A percentile compares a stretch with the other conserved stretches of the same genome.
phyloP scores from a whole-genome alignment of 257 asterid genomes.

The Capsicum pubescens region DNA sequence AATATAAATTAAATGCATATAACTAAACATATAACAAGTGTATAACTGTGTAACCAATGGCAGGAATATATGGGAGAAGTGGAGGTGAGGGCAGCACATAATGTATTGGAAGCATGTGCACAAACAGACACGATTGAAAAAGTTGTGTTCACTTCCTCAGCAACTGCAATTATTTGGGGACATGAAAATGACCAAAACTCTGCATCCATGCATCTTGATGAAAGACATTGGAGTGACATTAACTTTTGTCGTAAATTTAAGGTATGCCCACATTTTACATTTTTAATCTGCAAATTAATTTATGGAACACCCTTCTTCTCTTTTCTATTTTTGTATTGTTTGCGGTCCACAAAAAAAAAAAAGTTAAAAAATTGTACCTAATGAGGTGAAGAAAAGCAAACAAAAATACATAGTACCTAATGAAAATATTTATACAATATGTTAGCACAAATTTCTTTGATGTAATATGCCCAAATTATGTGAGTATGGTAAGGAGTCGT shows the following conservation, averaged over 20 bases:
- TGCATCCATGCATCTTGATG: conserved; percentile 52
- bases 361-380: background rate
- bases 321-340: background rate
- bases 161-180: conserved; percentile 78
- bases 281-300: background rate
- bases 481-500: no score
- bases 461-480: background rate
- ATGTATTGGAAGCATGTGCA: conserved; percentile 95
- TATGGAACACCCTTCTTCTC: background rate
- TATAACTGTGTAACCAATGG: no score
- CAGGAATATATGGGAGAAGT: conserved; percentile 83
- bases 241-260: conserved; percentile 72
- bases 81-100: conserved; percentile 95
- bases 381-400: no score
- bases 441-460: background rate
- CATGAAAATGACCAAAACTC: conserved; percentile 28
- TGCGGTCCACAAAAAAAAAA: no score
- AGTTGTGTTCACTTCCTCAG: conserved; percentile 86
- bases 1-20: no score
- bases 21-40: background rate
- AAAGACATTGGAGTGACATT: conserved; percentile 83
- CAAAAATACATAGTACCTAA: no score
- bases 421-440: background rate
- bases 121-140: conserved; percentile 81
- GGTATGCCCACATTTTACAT: conserved; percentile 32